Percentiles rank a stretch among this genome's conserved stretches.
phyloP scores from a whole-genome alignment of 2,329 filamentous ascomycete genomes.

The Colletotrichum melonis region DNA sequence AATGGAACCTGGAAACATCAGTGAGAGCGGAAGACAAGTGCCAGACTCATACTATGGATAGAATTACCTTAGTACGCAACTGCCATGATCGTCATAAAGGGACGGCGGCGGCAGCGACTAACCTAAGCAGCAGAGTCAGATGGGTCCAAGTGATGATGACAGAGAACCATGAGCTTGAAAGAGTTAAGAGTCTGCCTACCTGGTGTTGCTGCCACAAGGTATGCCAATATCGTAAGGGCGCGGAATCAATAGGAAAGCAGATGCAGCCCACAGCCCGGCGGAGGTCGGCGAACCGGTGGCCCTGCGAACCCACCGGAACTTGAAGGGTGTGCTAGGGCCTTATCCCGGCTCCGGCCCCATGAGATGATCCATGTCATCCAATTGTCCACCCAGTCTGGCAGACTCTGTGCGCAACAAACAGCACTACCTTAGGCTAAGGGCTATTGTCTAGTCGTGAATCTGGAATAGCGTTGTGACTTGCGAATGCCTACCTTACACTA shows the following conservation, averaged over 20 bases:
- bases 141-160: background rate
- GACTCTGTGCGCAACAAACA: background rate
- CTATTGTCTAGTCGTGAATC: background rate
- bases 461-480: background rate
- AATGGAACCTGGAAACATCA: background rate
- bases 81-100: background rate
- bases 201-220: constrained; percentile 13
- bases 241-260: background rate
- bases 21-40: constrained; percentile 2
- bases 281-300: constrained; percentile 5
- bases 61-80: background rate
- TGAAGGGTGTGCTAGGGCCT: constrained; percentile 11
- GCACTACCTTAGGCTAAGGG: background rate
- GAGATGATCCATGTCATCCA: constrained; percentile 20
- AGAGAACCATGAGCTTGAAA: background rate
- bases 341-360: constrained; percentile 10
- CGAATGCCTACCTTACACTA: background rate
- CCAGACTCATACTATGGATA: background rate
- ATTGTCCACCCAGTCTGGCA: constrained; percentile 6
- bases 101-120: background rate
- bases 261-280: background rate
- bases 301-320: constrained; percentile 16
- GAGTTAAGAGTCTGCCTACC: background rate
- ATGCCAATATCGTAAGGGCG: background rate
- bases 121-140: background rate